Evolutionary conservation across 371 early-diverging fungal genomes (phyloP), one percentile per base, ranked within the genome.

Genomic region (Mucor sp.): DNA sequence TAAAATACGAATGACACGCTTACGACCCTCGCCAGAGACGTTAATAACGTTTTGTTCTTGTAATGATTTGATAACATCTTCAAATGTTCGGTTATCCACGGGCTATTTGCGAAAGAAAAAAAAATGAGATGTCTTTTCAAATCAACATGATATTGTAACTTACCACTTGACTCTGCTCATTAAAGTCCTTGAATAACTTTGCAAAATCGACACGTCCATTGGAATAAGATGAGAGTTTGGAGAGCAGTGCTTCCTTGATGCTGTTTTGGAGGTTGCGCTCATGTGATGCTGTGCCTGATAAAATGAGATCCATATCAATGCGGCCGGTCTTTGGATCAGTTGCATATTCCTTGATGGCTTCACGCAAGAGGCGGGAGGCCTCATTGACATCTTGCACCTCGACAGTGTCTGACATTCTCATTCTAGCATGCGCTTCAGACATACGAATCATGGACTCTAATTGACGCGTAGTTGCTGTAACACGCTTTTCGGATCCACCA

Each of bases 371-470:
- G 28, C 91, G 82, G 32, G 89, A 84, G 0, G 98, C 97, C 78
- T 95, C 96, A 15, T 80, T 70, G 0, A 97, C 98, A 78, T 98
- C 99, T 21, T 63, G 59, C 9, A 80, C 75, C 23, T 94, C 93
- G 0, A 98, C 97, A 0, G 74, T 70, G 3, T 69, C 28, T 8
- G 92, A 90, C 27, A 97, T 75, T 35, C 95, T 86, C 96, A 99
- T 94, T 70, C 90, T 88, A 62, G 99, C 99, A 72, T 98, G 97
- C 3, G 99, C 99, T 77, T 99, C 99, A 21, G 98, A 84, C 76
- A 99, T 88, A 57, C 99, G 93, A 71, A 99, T 97, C 92, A 99
- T 93, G 25, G 95, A 95, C 86, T 99, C 99, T 35, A 99, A 86
- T 82, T 99, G 99, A 63, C 99, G 89, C 3, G 99, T 99, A 0